These are phyloP conservation scores for Penicillium glabrum DNA, from an alignment of 2,329 filamentous ascomycete species.

Conservation along the genomic window DNA sequence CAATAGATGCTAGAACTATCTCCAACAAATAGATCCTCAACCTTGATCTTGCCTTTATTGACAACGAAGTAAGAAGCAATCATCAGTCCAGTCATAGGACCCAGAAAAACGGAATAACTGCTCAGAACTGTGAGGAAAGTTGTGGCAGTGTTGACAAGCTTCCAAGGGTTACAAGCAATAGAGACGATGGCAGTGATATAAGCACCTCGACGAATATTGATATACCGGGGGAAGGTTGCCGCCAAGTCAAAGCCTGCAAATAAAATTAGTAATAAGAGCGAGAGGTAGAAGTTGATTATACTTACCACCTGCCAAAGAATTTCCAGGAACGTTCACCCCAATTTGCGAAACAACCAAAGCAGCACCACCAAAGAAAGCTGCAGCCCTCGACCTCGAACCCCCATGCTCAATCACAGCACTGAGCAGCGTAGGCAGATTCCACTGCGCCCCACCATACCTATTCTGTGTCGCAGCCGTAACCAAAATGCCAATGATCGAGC, in stretches of 20 bases:
- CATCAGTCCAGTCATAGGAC: slow-evolving; percentile 47
- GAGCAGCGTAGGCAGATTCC: slow-evolving; percentile 26
- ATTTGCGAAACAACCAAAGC: slow-evolving; percentile 28
- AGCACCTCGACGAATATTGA: slow-evolving; percentile 58
- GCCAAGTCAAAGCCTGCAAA: slow-evolving; percentile 56
- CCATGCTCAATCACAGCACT: slow-evolving; percentile 23
- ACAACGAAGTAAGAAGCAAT: slow-evolving; percentile 48
- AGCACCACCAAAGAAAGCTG: slow-evolving; percentile 23
- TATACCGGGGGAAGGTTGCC: slow-evolving; percentile 52
- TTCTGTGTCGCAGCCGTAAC: slow-evolving; percentile 30
- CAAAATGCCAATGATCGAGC: slow-evolving; percentile 28
- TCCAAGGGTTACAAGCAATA: slow-evolving; percentile 25
- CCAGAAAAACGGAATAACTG: slow-evolving; percentile 47
- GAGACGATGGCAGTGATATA: slow-evolving; percentile 46
- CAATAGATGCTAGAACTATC: slow-evolving; percentile 27
- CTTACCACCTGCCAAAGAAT: slow-evolving; percentile 21
- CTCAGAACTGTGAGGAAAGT: slow-evolving; percentile 23
- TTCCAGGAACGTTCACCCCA: slow-evolving; percentile 26
- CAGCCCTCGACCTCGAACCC: slow-evolving; percentile 22
- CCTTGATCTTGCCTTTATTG: slow-evolving; percentile 39
- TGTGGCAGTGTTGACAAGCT: slow-evolving; percentile 23
- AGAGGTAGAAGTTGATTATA: neutral
- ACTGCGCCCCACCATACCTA: slow-evolving; percentile 26
- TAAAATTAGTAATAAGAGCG: neutral
- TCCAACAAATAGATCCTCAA: slow-evolving; percentile 45